A percentile compares a stretch with the other conserved stretches of the same genome.
phyloP scores from a whole-genome alignment of 495 filamentous ascomycete genomes.

The Apiosordaria backusii region DNA sequence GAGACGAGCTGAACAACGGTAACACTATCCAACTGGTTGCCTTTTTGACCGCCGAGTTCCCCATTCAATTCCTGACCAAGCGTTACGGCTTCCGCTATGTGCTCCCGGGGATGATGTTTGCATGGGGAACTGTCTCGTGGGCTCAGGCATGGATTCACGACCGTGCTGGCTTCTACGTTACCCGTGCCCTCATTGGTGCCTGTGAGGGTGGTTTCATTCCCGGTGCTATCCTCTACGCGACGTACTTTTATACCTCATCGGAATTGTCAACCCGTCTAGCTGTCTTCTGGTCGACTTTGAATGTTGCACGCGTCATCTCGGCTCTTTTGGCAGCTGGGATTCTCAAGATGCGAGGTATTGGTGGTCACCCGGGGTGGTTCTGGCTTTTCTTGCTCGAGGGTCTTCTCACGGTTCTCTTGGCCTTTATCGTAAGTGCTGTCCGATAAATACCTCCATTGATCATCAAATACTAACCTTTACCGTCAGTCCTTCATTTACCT shows the following conservation, averaged over 20 bases:
- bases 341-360: slow-evolving; percentile 48
- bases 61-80: slow-evolving; percentile 74
- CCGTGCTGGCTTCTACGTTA: slow-evolving; percentile 54
- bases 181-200: slow-evolving; percentile 62
- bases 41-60: slow-evolving; percentile 68
- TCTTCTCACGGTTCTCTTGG: slow-evolving; percentile 41
- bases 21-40: slow-evolving; percentile 67
- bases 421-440: slow-evolving; percentile 3
- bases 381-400: slow-evolving; percentile 58
- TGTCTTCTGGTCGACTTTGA: slow-evolving; percentile 58
- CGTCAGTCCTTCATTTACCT: slow-evolving; percentile 53
- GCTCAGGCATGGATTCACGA: slow-evolving; percentile 58
- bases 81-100: slow-evolving; percentile 43
- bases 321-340: slow-evolving; percentile 52
- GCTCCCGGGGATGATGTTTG: slow-evolving; percentile 44
- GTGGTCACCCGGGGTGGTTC: slow-evolving; percentile 56
- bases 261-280: slow-evolving; percentile 57
- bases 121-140: slow-evolving; percentile 41
- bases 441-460: background rate
- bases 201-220: slow-evolving; percentile 60
- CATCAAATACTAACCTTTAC: slow-evolving; percentile 33
- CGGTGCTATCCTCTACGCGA: slow-evolving; percentile 57
- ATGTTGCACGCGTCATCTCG: slow-evolving; percentile 49
- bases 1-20: slow-evolving; percentile 65
- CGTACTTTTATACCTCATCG: slow-evolving; percentile 67